Evolutionary conservation across 2,329 filamentous ascomycete species (phyloP), one percentile per base, ranked within the genome.

Genomic region (Neurospora sp.): DNA sequence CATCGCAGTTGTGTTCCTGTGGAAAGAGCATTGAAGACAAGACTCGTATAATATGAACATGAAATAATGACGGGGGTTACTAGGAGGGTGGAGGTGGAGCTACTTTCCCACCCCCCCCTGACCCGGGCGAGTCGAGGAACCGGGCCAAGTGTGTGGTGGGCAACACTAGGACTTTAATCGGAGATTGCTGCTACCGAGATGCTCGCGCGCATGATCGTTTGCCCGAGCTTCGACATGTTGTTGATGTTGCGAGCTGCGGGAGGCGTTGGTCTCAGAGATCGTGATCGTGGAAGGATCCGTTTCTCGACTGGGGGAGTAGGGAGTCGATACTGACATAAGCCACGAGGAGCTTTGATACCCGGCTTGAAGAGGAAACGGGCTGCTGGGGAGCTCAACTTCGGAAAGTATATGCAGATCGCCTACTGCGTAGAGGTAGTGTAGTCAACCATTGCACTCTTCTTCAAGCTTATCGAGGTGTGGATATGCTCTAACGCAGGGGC

Each of bases 271-370:
- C 8, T 86, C 86, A 4, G 86, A 90, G 72, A 83, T 97, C 41
- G 80, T 88, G 23, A 86, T 0, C 85, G 92, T 23, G 88, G 88
- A 85, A 89, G 23, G 93, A 97, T 77, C 94, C 94, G 0, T 97
- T 97, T 73, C 80, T 92, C 1, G 76, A 70, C 69, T 76, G 71
- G 70, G 75, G 67, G 74, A 75, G 71, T 36, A 71, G 70, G 46
- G 73, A 73, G 40, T 67, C 57, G 43, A 66, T 68, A 3, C 79
- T 76, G 33, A 36, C 33, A 36, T 67, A 70, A 72, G 0, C 66
- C 78, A 1, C 71, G 39, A 36, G 68, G 66, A 2, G 37, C 75
- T n/a, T 77, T 78, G 57, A 76, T 87, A n/a, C 80, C 81, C 0
- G 87, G 86, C 0, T 78, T 89, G 17, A 89, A 89, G 76, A 82